Base-by-base conservation (phyloP, 148 eudicot genomes). In the Gaultheria prostrata region DNA sequence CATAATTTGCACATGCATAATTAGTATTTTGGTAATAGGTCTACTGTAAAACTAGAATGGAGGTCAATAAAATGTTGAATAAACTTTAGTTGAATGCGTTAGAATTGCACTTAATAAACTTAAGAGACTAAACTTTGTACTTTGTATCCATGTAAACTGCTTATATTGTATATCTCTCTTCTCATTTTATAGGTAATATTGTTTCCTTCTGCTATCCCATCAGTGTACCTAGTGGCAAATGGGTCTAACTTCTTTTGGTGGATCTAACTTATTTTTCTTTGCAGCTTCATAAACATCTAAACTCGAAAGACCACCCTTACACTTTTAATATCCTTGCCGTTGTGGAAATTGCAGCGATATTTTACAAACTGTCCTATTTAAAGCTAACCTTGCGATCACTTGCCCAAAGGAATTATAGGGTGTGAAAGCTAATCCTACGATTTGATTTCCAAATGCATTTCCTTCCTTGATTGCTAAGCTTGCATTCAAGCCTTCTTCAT, bases 201-300 rank as follows among this genome's bases (percentile, higher is more conserved):
- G 35, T 67, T 28, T 67, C 72, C 72, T 67, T 26, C 15, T 21
- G 28, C 50, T 15, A 17, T 32, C 21, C 18, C 39, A 35, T 74
- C 28, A 2, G 14, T 13, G 21, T 18, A 33, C 13, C 24, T 35
- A 20, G 46, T 20, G 50, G 46, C 24, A 74, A 43, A 35, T 18
- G 3, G 0, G 1, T 33, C 49, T 73, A 35, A 18, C 77, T 74
- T n/a, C 8, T 3, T 20, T 14, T 35, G 3, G 67, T 59, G 26
- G 0, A n/a, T 59, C 10, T 21, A 24, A 26, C 71, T 65, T 65
- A 26, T 26, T 10, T 65, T 65, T 65, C 33, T 26, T 26, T 65
- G 32, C 71, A 65, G 71, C 71, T 65, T 24, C 71, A 65, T 26
- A 65, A 65, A 26, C 71, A 65, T 26, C 71, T 65, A 26, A 65